These are phyloP conservation scores for Debaryomycetaceae sp. DNA, from an alignment of 1,139 yeast genomes.

Conservation along the genomic window DNA sequence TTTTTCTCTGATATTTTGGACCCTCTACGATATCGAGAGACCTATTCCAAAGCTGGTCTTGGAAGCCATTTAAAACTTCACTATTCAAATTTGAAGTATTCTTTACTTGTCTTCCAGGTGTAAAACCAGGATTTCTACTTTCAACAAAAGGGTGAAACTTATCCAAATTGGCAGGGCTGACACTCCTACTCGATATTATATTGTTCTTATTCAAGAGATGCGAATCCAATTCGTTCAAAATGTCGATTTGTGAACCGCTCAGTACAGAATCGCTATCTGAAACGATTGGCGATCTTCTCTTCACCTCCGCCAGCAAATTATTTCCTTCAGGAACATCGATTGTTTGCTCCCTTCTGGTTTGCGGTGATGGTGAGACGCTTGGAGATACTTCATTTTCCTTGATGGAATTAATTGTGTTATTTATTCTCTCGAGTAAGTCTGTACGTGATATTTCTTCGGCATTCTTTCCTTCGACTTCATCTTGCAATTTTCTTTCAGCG, in stretches of 20 bases:
- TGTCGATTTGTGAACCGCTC: conserved; percentile 13
- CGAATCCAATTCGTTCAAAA: conserved; percentile 21
- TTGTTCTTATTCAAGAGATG: conserved; percentile 1
- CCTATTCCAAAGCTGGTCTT: too few species aligned
- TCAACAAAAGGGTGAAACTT: neutral
- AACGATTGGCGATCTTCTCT: neutral
- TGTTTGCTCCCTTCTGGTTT: neutral
- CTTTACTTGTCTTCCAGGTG: neutral
- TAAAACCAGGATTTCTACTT: neutral
- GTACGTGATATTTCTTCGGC: conserved; percentile 11
- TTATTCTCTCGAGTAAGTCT: conserved; percentile 17
- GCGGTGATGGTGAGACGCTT: neutral
- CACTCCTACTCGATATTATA: neutral
- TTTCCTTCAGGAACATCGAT: neutral
- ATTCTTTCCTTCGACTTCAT: neutral
- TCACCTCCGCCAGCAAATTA: neutral
- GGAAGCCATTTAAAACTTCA: neutral
- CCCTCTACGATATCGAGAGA: neutral
- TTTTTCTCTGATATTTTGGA: conserved; percentile 1
- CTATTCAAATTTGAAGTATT: neutral
- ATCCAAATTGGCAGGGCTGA: neutral
- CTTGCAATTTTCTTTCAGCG: neutral
- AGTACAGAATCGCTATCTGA: conserved; percentile 4
- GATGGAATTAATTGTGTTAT: conserved; percentile 13
- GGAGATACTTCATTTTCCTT: conserved; percentile 8